Conservation (phyloP, 768 basidiomycete species). For the Amanita jacksonii region DNA sequence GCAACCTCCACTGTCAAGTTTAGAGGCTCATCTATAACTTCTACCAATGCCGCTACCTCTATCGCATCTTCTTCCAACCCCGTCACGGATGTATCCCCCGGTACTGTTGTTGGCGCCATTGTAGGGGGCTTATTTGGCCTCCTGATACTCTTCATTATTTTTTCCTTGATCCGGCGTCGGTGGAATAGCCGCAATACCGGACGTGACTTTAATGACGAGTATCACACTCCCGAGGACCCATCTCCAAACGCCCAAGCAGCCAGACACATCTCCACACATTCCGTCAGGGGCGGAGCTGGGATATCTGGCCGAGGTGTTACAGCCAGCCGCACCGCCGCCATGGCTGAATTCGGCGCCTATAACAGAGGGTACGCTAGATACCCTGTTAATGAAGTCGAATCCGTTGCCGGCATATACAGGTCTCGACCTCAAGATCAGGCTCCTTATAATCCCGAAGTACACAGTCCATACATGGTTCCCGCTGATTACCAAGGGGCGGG, state of each 20-base stretch:
- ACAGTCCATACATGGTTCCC: slow-evolving; percentile 28
- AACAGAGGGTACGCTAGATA: slow-evolving; percentile 10
- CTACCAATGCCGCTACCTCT: background rate
- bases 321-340: slow-evolving; percentile 25
- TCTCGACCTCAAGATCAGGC: slow-evolving; percentile 29
- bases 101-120: slow-evolving; percentile 30
- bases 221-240: slow-evolving; percentile 15
- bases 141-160: slow-evolving; percentile 24
- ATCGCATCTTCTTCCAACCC: background rate
- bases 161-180: slow-evolving; percentile 22
- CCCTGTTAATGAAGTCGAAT: slow-evolving; percentile 19
- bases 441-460: slow-evolving; percentile 33
- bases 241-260: slow-evolving; percentile 12
- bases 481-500: slow-evolving; percentile 22
- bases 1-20: background rate
- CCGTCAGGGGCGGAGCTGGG: slow-evolving; percentile 19
- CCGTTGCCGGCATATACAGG: slow-evolving; percentile 28
- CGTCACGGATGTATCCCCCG: slow-evolving; percentile 21
- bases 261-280: slow-evolving; percentile 15
- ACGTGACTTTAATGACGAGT: slow-evolving; percentile 5
- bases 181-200: slow-evolving; percentile 1
- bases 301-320: slow-evolving; percentile 28
- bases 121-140: slow-evolving; percentile 30
- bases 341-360: slow-evolving; percentile 25
- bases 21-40: background rate